These are phyloP conservation scores for Lantana camara DNA, from an alignment of 257 asterid genomes.

Conservation along the genomic window DNA sequence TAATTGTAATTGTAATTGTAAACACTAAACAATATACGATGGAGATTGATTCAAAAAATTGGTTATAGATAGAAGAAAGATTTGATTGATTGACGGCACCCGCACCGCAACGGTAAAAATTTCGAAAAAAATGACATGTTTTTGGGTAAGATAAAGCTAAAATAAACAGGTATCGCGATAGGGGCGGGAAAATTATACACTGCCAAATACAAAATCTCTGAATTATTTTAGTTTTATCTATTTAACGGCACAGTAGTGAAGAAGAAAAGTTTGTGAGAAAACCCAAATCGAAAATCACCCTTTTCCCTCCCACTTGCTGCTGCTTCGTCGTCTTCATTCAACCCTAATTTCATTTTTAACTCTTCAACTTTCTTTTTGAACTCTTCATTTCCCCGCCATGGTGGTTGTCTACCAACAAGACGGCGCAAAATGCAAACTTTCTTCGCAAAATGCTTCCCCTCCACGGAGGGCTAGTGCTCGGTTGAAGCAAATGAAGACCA, in stretches of 20 bases:
- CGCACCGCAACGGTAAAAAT: neutral
- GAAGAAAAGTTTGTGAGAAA: neutral
- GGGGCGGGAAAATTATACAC: neutral
- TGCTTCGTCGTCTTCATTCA: no score
- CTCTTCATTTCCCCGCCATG: neutral
- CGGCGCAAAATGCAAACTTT: neutral
- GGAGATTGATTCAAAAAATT: no score
- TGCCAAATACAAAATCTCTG: neutral
- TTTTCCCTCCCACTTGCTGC: no score
- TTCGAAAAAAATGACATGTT: neutral
- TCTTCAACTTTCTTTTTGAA: no score
- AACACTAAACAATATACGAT: no score
- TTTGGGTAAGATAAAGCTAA: neutral
- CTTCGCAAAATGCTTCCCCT: neutral
- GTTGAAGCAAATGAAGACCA: neutral
- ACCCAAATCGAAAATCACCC: neutral
- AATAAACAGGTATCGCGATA: neutral
- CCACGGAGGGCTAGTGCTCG: slow-evolving; percentile 5
- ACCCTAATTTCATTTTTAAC: no score
- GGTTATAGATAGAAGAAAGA: no score
- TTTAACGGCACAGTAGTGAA: neutral
- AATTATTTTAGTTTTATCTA: neutral
- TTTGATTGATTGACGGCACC: neutral
- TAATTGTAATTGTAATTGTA: no score
- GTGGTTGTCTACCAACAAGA: neutral